Percentiles rank a stretch among this genome's conserved stretches.
Evolutionary conservation across 495 filamentous ascomycete species (phyloP).

Genomic region (Durotheca rogersii): DNA sequence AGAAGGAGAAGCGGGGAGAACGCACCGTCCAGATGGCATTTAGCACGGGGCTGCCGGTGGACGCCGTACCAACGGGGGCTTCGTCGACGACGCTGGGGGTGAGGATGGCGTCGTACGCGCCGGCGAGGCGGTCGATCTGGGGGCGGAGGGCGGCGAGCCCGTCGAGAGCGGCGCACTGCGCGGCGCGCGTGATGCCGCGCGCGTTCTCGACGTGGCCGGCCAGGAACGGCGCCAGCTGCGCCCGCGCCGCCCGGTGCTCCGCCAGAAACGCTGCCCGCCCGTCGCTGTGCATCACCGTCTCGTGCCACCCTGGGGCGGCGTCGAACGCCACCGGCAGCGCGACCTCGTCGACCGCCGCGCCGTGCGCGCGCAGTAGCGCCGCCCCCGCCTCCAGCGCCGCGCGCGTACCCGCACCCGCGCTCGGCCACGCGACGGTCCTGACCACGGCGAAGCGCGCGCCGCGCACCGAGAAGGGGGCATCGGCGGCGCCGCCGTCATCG

Average conservation of each 20-base stretch:
- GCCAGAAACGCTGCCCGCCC: slow-evolving; percentile 46
- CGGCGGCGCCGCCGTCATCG: slow-evolving; percentile 29
- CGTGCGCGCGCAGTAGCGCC: slow-evolving; percentile 41
- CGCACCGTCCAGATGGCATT: slow-evolving; percentile 39
- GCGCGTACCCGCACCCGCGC: slow-evolving; percentile 48
- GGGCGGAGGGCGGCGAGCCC: slow-evolving; percentile 47
- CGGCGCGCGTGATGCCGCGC: slow-evolving; percentile 37
- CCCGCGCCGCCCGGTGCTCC: slow-evolving; percentile 47
- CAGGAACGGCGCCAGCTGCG: slow-evolving; percentile 40
- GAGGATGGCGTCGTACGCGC: slow-evolving; percentile 49
- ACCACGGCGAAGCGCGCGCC: slow-evolving; percentile 50
- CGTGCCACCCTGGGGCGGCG: slow-evolving; percentile 44
- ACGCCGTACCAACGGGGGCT: slow-evolving; percentile 46
- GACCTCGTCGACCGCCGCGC: slow-evolving; percentile 50
- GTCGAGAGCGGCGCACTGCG: slow-evolving; percentile 48
- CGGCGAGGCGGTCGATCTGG: slow-evolving; percentile 46
- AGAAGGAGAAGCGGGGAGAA: background rate
- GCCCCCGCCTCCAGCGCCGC: slow-evolving; percentile 45
- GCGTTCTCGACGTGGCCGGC: slow-evolving; percentile 47
- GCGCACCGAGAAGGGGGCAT: slow-evolving; percentile 36
- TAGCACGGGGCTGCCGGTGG: slow-evolving; percentile 49
- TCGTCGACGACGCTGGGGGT: slow-evolving; percentile 52
- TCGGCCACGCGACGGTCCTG: slow-evolving; percentile 50
- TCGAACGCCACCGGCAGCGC: slow-evolving; percentile 49
- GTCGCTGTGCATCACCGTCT: slow-evolving; percentile 42